Percentiles rank a stretch among this genome's conserved stretches.
These are phyloP conservation scores for Calamus simplicifolius DNA, from an alignment of 176 grass and related monocot genomes.

Conservation along the genomic window DNA sequence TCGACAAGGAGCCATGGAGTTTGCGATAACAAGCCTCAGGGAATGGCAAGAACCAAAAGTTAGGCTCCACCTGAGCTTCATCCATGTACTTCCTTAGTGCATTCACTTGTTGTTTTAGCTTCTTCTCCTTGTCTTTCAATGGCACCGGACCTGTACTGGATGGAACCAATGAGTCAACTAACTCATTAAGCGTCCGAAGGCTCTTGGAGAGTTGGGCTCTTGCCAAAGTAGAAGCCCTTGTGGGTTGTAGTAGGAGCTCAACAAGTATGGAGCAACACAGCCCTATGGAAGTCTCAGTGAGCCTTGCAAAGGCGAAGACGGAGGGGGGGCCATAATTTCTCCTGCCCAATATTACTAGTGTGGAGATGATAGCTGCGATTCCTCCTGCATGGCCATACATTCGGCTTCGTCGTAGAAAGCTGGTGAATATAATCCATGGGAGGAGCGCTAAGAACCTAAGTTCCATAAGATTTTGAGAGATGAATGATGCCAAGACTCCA, in stretches of 20 bases:
- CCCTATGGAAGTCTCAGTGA: conserved; percentile 79
- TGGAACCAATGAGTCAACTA: background rate
- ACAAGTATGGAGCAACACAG: conserved; percentile 33
- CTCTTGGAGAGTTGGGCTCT: conserved; percentile 32
- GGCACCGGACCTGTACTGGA: too few species aligned
- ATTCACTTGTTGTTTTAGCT: conserved; percentile 23
- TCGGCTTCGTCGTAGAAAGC: conserved; percentile 52
- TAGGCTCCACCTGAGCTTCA: conserved; percentile 53
- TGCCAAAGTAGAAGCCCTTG: conserved; percentile 45
- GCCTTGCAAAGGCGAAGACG: conserved; percentile 39
- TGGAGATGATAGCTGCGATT: conserved; percentile 38
- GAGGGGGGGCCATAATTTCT: conserved; percentile 52
- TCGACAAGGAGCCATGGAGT: conserved; percentile 39
- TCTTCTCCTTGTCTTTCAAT: conserved; percentile 11
- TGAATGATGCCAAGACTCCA: conserved; percentile 40
- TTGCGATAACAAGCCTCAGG: conserved; percentile 24
- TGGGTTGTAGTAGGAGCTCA: conserved; percentile 59
- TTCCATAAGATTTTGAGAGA: conserved; percentile 68
- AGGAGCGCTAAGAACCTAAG: conserved; percentile 63
- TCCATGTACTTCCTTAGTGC: conserved; percentile 22
- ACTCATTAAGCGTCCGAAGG: conserved; percentile 26
- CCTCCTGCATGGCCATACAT: conserved; percentile 48
- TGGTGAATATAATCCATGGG: conserved; percentile 54
- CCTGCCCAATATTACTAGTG: conserved; percentile 54
- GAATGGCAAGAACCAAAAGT: conserved; percentile 57